Evolutionary conservation across 176 grass and related monocot species (phyloP), one percentile per base, ranked within the genome.

Genomic region (Rhipidocladum racemiflorum): DNA sequence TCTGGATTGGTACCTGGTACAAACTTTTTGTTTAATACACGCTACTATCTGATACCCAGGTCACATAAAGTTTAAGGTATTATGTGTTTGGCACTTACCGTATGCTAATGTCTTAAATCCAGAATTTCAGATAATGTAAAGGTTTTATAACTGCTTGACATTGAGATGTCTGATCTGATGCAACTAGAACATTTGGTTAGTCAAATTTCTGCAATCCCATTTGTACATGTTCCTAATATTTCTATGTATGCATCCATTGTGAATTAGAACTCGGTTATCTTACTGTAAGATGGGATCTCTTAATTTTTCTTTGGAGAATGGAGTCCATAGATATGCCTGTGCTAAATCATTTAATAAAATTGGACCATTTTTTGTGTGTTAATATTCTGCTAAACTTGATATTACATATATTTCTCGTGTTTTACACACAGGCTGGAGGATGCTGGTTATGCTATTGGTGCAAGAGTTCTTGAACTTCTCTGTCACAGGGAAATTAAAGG

Each of bases 401-500:
- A 30, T 71, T 24, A 79, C 53, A 76, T 74, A 5, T 80, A 4
- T 40, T 85, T 74, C 74, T 80, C 66, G 36, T 72, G 16, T 71
- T 76, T 66, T 80, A 71, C 21, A n/a, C n/a, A 36, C 74, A 97
- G 92, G 86, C 88, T 93, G 60, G 96, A 98, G 86, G 92, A 98
- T 86, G 90, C 96, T 76, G 96, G 96, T 60, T 98, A 95, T 90
- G 90, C 90, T 85, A 90, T 98, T 75, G 95, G 95, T 75, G 90
- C 90, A 65, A 95, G 96, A 92, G 87, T 95, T 72, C 92, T 98
- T 73, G 96, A 98, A 86, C 92, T 98, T 76, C 89, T 98, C 16
- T 98, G 92, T 73, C 96, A 95, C 75, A 89, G 96, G 72, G 96
- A 98, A n/a, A n/a, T n/a, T n/a, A 45, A 98, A 98, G 86, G 96